phyloP scores from a whole-genome alignment of 108 stramenopile species.

The Schizochytrium sp. region DNA sequence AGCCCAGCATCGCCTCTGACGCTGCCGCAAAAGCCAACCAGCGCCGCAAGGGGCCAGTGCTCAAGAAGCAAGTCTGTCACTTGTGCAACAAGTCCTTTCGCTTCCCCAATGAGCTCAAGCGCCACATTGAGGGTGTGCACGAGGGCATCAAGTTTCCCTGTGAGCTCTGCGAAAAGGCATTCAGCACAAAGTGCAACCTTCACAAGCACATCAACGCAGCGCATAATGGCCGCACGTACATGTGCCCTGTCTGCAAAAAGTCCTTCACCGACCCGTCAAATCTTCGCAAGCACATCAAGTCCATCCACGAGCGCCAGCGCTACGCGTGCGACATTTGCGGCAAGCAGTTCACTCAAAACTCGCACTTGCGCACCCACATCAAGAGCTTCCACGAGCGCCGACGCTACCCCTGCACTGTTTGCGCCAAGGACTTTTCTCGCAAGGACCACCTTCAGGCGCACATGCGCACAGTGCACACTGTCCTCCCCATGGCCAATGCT shows the following conservation, averaged over 20 bases:
- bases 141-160: slow-evolving; percentile 7
- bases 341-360: neutral
- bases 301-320: slow-evolving; percentile 2
- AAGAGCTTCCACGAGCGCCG: slow-evolving; percentile 10
- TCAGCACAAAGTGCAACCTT: slow-evolving; percentile 16
- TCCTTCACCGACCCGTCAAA: neutral
- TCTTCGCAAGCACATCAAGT: slow-evolving; percentile 13
- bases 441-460: slow-evolving; percentile 4
- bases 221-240: neutral
- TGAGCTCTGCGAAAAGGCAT: neutral
- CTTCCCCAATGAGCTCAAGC: neutral
- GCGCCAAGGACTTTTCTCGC: neutral
- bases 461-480: neutral
- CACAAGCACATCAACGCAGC: slow-evolving; percentile 15
- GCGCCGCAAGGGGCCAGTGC: neutral
- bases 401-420: neutral
- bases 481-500: neutral
- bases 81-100: neutral
- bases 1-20: neutral
- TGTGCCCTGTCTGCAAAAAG: slow-evolving; percentile 1
- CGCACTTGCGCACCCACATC: neutral
- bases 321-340: neutral
- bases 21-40: neutral
- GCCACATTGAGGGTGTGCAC: slow-evolving; percentile 6
- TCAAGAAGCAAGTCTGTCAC: slow-evolving; percentile 4